A percentile compares a stretch with the other conserved stretches of the same genome.
These are phyloP conservation scores for Aechmea fasciata DNA, from an alignment of 176 grass and related monocot species.

Conservation along the genomic window DNA sequence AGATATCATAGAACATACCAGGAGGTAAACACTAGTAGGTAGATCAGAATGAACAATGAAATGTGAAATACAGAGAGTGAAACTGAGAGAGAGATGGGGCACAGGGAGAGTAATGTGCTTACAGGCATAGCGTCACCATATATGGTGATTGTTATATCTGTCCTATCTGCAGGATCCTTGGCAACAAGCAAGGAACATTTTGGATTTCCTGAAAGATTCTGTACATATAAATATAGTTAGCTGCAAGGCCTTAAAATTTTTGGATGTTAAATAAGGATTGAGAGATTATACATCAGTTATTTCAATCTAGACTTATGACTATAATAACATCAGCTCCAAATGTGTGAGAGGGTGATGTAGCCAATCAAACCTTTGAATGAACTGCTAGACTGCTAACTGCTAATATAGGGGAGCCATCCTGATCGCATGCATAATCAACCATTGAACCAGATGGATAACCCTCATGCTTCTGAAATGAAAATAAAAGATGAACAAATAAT, in stretches of 20 bases:
- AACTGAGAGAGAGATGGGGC: slow-evolving; percentile 5
- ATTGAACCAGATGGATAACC: slow-evolving; percentile 89
- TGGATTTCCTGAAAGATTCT: slow-evolving; percentile 71
- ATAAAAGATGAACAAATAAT: slow-evolving; percentile 3
- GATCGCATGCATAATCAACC: slow-evolving; percentile 87
- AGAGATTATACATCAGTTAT: background rate
- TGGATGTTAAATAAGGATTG: too few species aligned
- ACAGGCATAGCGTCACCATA: slow-evolving; percentile 77
- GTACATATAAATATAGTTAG: slow-evolving; percentile 18
- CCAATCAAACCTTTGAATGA: slow-evolving; percentile 62
- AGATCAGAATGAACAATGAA: background rate
- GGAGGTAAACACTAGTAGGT: background rate
- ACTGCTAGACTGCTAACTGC: slow-evolving; percentile 83
- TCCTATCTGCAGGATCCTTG: slow-evolving; percentile 88
- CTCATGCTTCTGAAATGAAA: slow-evolving; percentile 54
- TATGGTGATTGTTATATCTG: slow-evolving; percentile 88
- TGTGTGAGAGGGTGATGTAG: background rate
- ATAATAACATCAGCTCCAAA: background rate
- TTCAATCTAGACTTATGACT: background rate
- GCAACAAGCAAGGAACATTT: slow-evolving; percentile 85
- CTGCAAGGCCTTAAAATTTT: background rate
- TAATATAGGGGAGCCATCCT: slow-evolving; percentile 82
- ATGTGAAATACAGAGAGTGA: background rate
- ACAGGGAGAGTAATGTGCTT: slow-evolving; percentile 20
- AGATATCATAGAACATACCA: background rate